These are phyloP conservation scores for Isabelozyma rhagii DNA, from an alignment of 805 yeast genomes.

Conservation along the genomic window DNA sequence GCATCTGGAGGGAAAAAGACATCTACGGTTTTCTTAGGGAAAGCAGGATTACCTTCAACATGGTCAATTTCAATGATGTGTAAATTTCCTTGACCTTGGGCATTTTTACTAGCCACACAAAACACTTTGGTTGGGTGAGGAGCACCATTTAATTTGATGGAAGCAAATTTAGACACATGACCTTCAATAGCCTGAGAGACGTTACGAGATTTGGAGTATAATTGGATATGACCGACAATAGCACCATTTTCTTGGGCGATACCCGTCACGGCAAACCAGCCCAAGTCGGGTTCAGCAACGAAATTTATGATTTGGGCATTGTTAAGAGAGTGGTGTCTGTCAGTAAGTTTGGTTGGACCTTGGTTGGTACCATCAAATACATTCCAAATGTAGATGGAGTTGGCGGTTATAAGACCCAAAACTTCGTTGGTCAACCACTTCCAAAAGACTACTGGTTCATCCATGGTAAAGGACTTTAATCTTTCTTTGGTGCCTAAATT, in stretches of 20 bases:
- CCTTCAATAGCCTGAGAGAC: slow-evolving; percentile 97
- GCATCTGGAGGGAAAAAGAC: slow-evolving; percentile 97
- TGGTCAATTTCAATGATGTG: slow-evolving; percentile 97
- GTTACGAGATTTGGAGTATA: slow-evolving; percentile 81
- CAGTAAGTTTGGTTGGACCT: slow-evolving; percentile 79
- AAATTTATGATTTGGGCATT: slow-evolving; percentile 89
- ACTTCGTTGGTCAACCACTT: slow-evolving; percentile 76
- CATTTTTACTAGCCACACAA: slow-evolving; percentile 87
- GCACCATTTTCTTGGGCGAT: slow-evolving; percentile 91
- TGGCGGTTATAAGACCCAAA: slow-evolving; percentile 82
- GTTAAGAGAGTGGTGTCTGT: slow-evolving; percentile 75
- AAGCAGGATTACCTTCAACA: slow-evolving; percentile 77
- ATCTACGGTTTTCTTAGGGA: slow-evolving; percentile 85
- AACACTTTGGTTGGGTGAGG: slow-evolving; percentile 76
- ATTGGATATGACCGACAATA: slow-evolving; percentile 94
- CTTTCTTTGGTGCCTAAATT: slow-evolving; percentile 84
- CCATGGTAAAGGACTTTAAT: slow-evolving; percentile 79
- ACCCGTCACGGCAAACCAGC: slow-evolving; percentile 96
- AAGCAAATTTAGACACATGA: slow-evolving; percentile 90
- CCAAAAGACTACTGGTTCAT: slow-evolving; percentile 93
- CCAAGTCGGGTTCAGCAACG: slow-evolving; percentile 71
- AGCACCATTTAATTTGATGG: slow-evolving; percentile 69
- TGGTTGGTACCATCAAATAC: slow-evolving; percentile 73
- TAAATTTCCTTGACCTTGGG: slow-evolving; percentile 66
- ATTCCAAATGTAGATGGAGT: slow-evolving; percentile 75